A percentile compares a stretch with the other conserved stretches of the same genome.
phyloP scores from a whole-genome alignment of 2,329 filamentous ascomycete genomes.

The Fusarium tanahbumbuense region DNA sequence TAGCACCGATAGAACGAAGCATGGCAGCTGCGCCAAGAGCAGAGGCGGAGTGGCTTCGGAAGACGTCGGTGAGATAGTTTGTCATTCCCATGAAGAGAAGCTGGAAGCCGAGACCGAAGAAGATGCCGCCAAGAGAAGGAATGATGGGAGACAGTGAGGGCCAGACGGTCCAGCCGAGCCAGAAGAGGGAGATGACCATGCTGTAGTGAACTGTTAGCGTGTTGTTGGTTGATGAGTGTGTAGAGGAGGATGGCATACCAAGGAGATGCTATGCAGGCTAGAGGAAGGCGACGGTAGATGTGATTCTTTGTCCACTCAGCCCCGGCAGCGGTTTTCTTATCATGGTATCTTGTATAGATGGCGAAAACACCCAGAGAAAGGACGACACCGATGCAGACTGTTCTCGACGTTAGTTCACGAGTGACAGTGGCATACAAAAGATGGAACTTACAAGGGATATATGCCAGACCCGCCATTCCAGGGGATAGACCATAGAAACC shows the following conservation, averaged over 20 bases:
- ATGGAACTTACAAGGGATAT: conserved; percentile 57
- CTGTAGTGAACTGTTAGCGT: conserved; percentile 42
- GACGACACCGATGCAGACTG: conserved; percentile 45
- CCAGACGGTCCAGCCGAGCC: conserved; percentile 70
- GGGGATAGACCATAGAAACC: conserved; percentile 58
- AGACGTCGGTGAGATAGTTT: conserved; percentile 52
- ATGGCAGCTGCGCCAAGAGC: conserved; percentile 51
- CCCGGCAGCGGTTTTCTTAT: conserved; percentile 41
- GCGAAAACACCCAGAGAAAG: conserved; percentile 41
- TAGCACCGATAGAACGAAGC: conserved; percentile 50
- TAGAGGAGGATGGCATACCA: conserved; percentile 61
- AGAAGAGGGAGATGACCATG: conserved; percentile 68
- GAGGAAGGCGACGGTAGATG: conserved; percentile 53
- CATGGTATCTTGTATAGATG: conserved; percentile 47
- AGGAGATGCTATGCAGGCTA: conserved; percentile 69
- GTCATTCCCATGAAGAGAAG: conserved; percentile 52
- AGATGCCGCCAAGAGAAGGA: conserved; percentile 56
- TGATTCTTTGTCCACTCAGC: conserved; percentile 49
- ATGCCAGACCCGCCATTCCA: conserved; percentile 60
- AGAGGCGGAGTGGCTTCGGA: conserved; percentile 50
- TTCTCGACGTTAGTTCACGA: neutral
- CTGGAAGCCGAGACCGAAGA: conserved; percentile 55
- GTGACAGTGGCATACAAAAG: neutral
- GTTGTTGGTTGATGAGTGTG: neutral
- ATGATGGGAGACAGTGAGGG: conserved; percentile 47